Base-by-base conservation (phyloP, 306 rosid genomes). In the Trifolium fragiferum region DNA sequence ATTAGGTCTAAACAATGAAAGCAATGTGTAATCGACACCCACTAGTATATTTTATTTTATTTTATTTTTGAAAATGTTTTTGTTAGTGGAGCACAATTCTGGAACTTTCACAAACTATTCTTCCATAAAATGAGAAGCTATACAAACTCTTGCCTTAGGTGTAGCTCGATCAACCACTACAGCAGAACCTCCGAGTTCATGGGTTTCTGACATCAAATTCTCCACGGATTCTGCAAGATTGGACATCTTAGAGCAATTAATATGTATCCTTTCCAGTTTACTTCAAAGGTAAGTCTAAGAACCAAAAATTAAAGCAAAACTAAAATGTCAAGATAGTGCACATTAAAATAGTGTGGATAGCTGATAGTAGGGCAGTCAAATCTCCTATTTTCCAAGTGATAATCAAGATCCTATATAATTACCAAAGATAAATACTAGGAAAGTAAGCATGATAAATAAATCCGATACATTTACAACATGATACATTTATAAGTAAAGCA, bases 91-190 rank as follows among this genome's bases (percentile, higher is more conserved):
- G 6, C 38, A 50, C 54, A 32, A 74, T 49, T 67, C 41, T 23
- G 60, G 55, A 69, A 74, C 44, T 47, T 44, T 53, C 46, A 53
- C 62, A 25, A 14, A 20, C 50, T 44, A 21, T 18, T 74, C 15
- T 49, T 65, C 13, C 19, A 35, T 18, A 51, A 68, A 75, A 71
- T 23, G 66, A 60, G 54, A 70, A 70, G 76, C 43, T 49, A 63
- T 27, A 69, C 51, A 78, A 77, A 75, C 64, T 75, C 90, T 86
- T 90, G 79, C 99, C 97, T 95, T 95, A 25, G 99, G 99, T 27
- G 99, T 95, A 13, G 99, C 99, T 60, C 99, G 88, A 81, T 95
- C 99, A 82, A 95, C 99, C 79, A 95, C 99, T 62, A 95, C 90
- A 59, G 88, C 51, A 66, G 97, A 86, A 71, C 98, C 98, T 2